These are phyloP conservation scores for Linnemannia exigua DNA, from an alignment of 192 early-diverging fungal genomes.

Conservation along the genomic window DNA sequence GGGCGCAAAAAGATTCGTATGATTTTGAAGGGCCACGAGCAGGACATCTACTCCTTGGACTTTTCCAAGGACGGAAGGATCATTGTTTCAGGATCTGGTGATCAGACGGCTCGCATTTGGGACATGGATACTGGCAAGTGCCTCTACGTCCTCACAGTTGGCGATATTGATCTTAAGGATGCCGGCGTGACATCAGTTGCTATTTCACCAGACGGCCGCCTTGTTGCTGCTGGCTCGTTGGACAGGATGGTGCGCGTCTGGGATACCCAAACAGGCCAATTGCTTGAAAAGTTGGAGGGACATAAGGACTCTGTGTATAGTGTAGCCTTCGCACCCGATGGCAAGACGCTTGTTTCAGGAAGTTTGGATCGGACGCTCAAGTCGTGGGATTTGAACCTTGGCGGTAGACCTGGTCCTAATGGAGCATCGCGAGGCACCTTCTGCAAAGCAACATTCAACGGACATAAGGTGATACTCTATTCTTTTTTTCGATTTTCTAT, in stretches of 20 bases:
- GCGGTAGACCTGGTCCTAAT: slow-evolving; percentile 47
- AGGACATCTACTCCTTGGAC: slow-evolving; percentile 97
- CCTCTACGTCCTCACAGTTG: slow-evolving; percentile 80
- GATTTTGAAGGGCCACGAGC: slow-evolving; percentile 88
- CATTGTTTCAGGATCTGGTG: slow-evolving; percentile 91
- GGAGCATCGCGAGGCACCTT: slow-evolving; percentile 44
- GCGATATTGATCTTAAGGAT: slow-evolving; percentile 87
- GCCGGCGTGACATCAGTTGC: slow-evolving; percentile 97
- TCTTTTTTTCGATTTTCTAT: background rate
- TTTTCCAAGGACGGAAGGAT: slow-evolving; percentile 91
- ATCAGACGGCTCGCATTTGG: slow-evolving; percentile 91
- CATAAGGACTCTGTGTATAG: slow-evolving; percentile 97
- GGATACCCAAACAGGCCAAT: slow-evolving; percentile 84
- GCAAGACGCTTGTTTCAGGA: slow-evolving; percentile 90
- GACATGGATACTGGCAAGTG: slow-evolving; percentile 83
- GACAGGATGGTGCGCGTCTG: slow-evolving; percentile 95
- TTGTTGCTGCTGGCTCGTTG: slow-evolving; percentile 91
- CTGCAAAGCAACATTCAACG: slow-evolving; percentile 64
- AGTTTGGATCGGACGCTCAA: slow-evolving; percentile 93
- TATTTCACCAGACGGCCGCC: slow-evolving; percentile 88
- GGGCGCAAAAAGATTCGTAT: slow-evolving; percentile 71
- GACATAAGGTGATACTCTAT: slow-evolving; percentile 59
- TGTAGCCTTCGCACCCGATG: slow-evolving; percentile 95
- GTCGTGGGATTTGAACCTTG: slow-evolving; percentile 88
- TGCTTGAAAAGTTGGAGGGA: slow-evolving; percentile 92